Percentiles rank a stretch among this genome's conserved stretches.
Conservation (phyloP, 805 yeast species). For the Wickerhamomyces silvicola region DNA sequence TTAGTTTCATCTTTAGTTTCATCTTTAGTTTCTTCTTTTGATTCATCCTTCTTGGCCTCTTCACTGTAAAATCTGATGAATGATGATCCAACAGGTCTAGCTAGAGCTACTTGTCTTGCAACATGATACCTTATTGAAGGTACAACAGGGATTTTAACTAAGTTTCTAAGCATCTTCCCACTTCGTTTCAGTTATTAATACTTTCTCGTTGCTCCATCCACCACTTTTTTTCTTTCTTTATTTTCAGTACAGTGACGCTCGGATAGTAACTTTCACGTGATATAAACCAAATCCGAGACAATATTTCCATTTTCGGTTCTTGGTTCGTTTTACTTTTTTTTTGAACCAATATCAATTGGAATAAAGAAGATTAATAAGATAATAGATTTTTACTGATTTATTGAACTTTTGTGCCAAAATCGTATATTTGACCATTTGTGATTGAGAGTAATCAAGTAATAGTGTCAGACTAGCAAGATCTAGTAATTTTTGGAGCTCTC, state of each 20-base stretch:
- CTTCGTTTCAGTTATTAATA: not conserved
- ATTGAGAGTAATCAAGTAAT: too few relatives aligned
- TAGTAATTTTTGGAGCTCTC: not conserved
- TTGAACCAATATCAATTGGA: conserved; percentile 1
- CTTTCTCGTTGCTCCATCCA: not conserved
- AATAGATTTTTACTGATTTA: too few relatives aligned
- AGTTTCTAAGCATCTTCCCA: conserved; percentile 16
- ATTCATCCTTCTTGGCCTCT: conserved; percentile 20
- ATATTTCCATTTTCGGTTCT: not conserved
- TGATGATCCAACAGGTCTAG: conserved; percentile 2
- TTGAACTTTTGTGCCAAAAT: too few relatives aligned
- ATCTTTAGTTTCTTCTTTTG: conserved; percentile 6
- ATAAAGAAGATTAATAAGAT: not conserved
- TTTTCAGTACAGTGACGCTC: too few relatives aligned
- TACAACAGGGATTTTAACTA: conserved; percentile 10
- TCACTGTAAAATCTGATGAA: conserved; percentile 21
- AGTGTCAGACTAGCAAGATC: too few relatives aligned
- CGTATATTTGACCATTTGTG: too few relatives aligned
- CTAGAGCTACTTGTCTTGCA: conserved; percentile 2
- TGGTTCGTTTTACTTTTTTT: not conserved
- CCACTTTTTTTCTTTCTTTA: not conserved
- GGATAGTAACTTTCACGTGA: too few relatives aligned
- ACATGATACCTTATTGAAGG: conserved; percentile 4
- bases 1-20: conserved; percentile 5
- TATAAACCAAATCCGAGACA: too few relatives aligned